Percentiles rank a stretch among this genome's conserved stretches.
phyloP scores from a whole-genome alignment of 1,139 yeast species.

The Pneumocystis jirovecii region DNA sequence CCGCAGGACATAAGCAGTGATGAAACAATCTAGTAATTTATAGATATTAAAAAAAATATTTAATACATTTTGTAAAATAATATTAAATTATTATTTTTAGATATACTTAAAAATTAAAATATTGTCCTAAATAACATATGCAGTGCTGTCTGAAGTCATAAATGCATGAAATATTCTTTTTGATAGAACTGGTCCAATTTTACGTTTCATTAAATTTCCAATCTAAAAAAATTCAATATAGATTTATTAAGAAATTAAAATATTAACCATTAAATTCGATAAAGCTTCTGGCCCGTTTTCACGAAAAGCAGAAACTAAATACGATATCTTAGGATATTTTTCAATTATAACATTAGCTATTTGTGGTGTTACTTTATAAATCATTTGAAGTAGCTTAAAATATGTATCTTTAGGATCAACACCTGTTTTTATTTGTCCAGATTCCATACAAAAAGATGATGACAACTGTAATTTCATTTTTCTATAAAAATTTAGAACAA shows the following conservation, averaged over 20 bases:
- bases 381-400: constrained; percentile 10
- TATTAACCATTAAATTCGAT: neutral
- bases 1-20: neutral
- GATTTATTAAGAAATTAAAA: neutral
- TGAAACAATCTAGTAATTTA: neutral
- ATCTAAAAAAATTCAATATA: neutral
- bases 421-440: constrained; percentile 15
- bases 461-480: neutral
- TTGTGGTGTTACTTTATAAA: constrained; percentile 14
- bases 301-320: neutral
- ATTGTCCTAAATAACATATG: neutral
- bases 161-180: constrained; percentile 1
- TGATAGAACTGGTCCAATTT: neutral
- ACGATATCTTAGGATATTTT: constrained; percentile 4
- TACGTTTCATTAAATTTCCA: constrained; percentile 1
- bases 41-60: neutral
- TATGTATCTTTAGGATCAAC: constrained; percentile 13
- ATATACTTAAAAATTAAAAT: neutral
- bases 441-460: constrained; percentile 13
- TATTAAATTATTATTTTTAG: neutral
- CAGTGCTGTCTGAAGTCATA: neutral
- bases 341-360: constrained; percentile 12
- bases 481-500: constrained; percentile 4
- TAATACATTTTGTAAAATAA: neutral
- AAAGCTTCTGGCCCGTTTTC: neutral